Evolutionary conservation across 2,329 filamentous ascomycete species (phyloP), one percentile per base, ranked within the genome.

Genomic region (Tolypocladium endophyticum): DNA sequence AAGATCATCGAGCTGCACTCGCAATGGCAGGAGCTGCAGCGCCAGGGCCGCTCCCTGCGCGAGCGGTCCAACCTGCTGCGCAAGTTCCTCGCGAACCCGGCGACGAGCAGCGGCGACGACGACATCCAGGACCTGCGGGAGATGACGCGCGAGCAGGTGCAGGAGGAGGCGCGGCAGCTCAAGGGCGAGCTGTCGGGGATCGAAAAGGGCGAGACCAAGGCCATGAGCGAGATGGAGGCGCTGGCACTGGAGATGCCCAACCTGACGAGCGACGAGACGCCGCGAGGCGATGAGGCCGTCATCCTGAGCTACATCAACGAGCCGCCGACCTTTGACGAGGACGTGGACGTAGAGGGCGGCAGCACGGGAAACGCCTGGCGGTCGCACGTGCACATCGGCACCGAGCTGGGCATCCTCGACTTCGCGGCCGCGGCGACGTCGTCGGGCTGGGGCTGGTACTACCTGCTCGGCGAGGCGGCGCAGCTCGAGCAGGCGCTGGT

Each of bases 401-500:
- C 85, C 5, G 85, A 92, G 69, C 83, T 99, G n/a, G 87, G 87
- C 39, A 81, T 99, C n/a, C 79, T 99, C 57, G 93, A 99, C 76
- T 97, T 99, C 69, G 80, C 88, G 6, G 87, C 83, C 61, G 91
- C 92, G 6, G 87, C 87, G 2, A 86, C 83, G n/a, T 87, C 90
- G 1, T 90, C 88, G 4, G 94, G 94, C 43, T 99, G 93, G 93
- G 94, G 94, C 1, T 99, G 92, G 90, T 99, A 99, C 77, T 97
- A 92, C 74, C 84, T 99, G 14, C 79, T 90, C n/a, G 90, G 93
- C 70, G 92, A 96, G 69, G 94, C 87, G 11, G 92, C 92, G 0
- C 84, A 94, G 72, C 82, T 99, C n/a, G 94, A 99, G 75, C 93
- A 97, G 71, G 94, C 94, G 0, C 82, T 99, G 3, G 78, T 97